These are phyloP conservation scores for Chalciporus sphaerocephalus DNA, from an alignment of 768 basidiomycete species.

Conservation along the genomic window DNA sequence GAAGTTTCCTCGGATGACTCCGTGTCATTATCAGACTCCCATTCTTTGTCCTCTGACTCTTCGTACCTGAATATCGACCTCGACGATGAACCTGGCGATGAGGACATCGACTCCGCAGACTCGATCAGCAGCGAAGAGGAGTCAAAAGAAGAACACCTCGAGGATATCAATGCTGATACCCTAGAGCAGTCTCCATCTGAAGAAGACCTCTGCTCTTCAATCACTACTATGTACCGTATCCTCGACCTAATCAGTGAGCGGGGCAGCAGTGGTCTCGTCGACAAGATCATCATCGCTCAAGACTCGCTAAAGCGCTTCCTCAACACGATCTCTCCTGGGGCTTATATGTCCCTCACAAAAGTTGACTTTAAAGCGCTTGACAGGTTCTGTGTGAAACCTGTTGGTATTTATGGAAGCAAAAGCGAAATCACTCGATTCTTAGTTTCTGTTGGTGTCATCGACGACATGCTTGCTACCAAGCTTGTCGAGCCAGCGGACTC, in stretches of 20 bases:
- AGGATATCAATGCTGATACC: slow-evolving; percentile 16
- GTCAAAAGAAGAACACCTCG: slow-evolving; percentile 4
- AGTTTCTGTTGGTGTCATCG: slow-evolving; percentile 33
- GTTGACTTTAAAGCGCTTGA: slow-evolving; percentile 57
- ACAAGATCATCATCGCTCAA: slow-evolving; percentile 60
- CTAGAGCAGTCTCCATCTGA: slow-evolving; percentile 9
- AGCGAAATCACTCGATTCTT: slow-evolving; percentile 47
- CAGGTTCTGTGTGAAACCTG: slow-evolving; percentile 38
- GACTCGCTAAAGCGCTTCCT: slow-evolving; percentile 46
- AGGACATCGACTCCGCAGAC: slow-evolving; percentile 11
- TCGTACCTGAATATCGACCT: slow-evolving; percentile 20
- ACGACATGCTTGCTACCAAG: slow-evolving; percentile 23
- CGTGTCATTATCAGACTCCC: background rate
- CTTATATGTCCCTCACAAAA: slow-evolving; percentile 52
- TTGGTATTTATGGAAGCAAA: slow-evolving; percentile 57
- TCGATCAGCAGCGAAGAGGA: slow-evolving; percentile 15
- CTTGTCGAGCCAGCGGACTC: slow-evolving; percentile 5
- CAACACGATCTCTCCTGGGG: slow-evolving; percentile 45
- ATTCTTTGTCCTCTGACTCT: slow-evolving; percentile 16
- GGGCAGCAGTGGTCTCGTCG: slow-evolving; percentile 51
- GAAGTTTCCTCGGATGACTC: slow-evolving; percentile 5
- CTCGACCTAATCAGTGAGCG: slow-evolving; percentile 51
- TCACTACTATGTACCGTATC: slow-evolving; percentile 48
- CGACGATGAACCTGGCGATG: slow-evolving; percentile 11
- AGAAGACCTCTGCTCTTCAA: slow-evolving; percentile 25